phyloP scores from a whole-genome alignment of 1,139 yeast species.

The Kodamaea suecica region DNA sequence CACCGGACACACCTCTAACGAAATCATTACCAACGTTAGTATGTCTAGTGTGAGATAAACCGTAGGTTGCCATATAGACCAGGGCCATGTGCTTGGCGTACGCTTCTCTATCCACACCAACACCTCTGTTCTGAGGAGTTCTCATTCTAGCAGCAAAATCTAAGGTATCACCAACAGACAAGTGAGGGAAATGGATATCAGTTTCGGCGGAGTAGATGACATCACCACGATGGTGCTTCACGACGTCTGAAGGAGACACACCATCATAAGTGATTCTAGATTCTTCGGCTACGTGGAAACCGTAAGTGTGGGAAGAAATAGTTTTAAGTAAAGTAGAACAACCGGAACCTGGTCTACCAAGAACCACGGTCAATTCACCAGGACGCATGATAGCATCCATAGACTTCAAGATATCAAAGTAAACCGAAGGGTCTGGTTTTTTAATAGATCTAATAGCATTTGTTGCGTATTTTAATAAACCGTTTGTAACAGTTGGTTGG shows the following conservation, averaged over 20 bases:
- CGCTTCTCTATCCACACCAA: conserved; percentile 20
- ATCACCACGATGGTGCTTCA: conserved; percentile 25
- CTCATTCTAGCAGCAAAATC: conserved; percentile 27
- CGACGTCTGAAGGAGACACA: conserved; percentile 18
- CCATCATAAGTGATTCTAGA: conserved; percentile 38
- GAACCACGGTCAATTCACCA: conserved; percentile 72
- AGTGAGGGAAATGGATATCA: conserved; percentile 27
- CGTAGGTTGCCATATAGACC: conserved; percentile 22
- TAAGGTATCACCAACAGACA: conserved; percentile 26
- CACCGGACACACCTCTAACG: conserved; percentile 26
- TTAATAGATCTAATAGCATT: conserved; percentile 18
- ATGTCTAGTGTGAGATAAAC: conserved; percentile 20
- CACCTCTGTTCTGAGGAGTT: conserved; percentile 30
- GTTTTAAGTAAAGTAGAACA: conserved; percentile 77
- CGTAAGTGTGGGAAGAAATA: conserved; percentile 67
- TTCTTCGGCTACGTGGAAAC: conserved; percentile 56
- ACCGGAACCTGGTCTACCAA: conserved; percentile 85
- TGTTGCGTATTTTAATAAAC: conserved; percentile 24
- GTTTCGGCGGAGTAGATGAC: conserved; percentile 29
- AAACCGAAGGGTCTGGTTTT: conserved; percentile 21
- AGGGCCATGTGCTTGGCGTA: conserved; percentile 22
- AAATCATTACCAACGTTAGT: conserved; percentile 26
- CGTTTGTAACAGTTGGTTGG: conserved; percentile 67
- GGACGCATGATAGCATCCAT: conserved; percentile 69
- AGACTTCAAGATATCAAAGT: conserved; percentile 57